A percentile compares a stretch with the other conserved stretches of the same genome.
Conservation (phyloP, 169 alveolate species). For the Plasmodium vivax region DNA sequence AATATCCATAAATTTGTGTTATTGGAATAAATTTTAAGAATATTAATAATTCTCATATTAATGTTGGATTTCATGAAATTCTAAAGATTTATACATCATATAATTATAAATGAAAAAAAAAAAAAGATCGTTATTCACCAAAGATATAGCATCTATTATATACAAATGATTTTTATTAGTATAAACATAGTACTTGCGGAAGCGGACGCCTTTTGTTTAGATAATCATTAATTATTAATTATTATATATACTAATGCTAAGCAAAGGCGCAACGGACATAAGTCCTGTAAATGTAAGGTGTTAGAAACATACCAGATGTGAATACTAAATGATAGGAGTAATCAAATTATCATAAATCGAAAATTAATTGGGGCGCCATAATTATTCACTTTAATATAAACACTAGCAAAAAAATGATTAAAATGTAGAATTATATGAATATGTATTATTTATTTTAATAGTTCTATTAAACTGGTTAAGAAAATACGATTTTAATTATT, state of each 20-base stretch:
- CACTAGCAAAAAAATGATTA: not conserved
- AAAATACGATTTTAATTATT: not conserved
- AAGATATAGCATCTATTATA: not conserved
- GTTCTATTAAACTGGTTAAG: not conserved
- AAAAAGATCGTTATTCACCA: too few relatives aligned
- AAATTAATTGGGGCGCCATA: not conserved
- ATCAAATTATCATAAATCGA: not conserved
- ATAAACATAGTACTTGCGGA: not conserved
- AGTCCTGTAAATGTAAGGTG: not conserved
- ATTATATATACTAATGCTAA: too few relatives aligned
- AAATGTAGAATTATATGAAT: not conserved
- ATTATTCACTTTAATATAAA: too few relatives aligned
- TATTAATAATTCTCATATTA: too few relatives aligned
- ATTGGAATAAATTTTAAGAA: too few relatives aligned
- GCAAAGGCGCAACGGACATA: not conserved
- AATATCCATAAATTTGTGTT: too few relatives aligned
- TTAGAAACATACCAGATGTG: not conserved
- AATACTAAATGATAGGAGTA: not conserved
- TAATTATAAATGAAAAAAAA: too few relatives aligned
- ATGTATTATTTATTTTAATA: too few relatives aligned
- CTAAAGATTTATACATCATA: too few relatives aligned
- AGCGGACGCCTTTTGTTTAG: not conserved
- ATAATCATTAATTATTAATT: not conserved
- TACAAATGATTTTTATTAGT: not conserved
- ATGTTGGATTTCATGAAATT: too few relatives aligned